Evolutionary conservation across 805 yeast species (phyloP).

Genomic region (Lachancea meyersii): DNA sequence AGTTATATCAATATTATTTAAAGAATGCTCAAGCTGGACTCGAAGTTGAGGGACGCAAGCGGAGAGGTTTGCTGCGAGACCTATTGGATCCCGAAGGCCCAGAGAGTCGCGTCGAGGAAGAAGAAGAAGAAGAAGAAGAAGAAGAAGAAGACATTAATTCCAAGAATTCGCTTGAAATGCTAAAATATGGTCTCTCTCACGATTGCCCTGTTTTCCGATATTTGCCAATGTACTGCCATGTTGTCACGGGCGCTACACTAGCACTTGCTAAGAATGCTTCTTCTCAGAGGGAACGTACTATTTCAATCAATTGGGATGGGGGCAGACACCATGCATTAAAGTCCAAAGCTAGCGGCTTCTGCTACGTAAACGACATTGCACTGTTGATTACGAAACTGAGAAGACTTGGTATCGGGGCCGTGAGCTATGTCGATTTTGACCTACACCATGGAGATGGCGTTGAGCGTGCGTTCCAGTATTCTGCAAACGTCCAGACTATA

Average conservation of each 20-base stretch:
- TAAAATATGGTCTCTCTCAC: conserved; percentile 43
- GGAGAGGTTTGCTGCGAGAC: neutral
- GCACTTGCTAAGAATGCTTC: conserved; percentile 38
- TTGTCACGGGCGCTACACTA: conserved; percentile 53
- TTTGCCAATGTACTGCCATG: conserved; percentile 43
- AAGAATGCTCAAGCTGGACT: neutral
- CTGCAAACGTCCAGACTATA: conserved; percentile 51
- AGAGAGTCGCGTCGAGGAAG: neutral
- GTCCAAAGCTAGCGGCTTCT: conserved; percentile 57
- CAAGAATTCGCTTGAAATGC: conserved; percentile 10
- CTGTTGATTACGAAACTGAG: conserved; percentile 49
- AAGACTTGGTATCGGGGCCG: conserved; percentile 35
- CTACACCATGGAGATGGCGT: conserved; percentile 82
- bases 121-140: neutral
- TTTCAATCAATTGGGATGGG: conserved; percentile 70
- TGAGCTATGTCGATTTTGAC: conserved; percentile 65
- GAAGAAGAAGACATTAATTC: neutral
- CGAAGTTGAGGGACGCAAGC: neutral
- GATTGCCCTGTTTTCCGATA: conserved; percentile 63
- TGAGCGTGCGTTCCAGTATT: conserved; percentile 52
- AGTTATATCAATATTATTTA: conserved; percentile 13
- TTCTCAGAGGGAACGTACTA: conserved; percentile 26
- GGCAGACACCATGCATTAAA: conserved; percentile 67
- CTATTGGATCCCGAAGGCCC: neutral
- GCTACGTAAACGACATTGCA: conserved; percentile 66